Base-by-base conservation (phyloP, 805 yeast genomes). In the Saturnispora gosingensis region DNA sequence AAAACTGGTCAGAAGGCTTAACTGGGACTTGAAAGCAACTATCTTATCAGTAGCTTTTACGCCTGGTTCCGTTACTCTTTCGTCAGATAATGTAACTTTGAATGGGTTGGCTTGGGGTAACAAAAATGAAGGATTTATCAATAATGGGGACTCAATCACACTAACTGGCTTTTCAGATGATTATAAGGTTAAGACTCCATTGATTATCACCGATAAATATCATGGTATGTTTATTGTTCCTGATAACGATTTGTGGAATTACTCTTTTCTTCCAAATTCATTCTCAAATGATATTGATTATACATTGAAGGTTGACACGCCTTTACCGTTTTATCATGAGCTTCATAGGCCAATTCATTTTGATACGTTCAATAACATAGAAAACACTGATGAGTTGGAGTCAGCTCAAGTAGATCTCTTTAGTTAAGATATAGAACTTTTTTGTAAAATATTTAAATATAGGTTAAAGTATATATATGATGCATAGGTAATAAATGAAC, bases 281-380 rank as follows among this genome's bases (percentile, higher is more conserved):
- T 93, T 93, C 85, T 81, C 77, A 59, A 70, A 80, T 5, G 75
- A 76, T n/a, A 65, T 78, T 45, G 72, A 70, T 6, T 88, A 76
- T 59, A 80, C 72, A 13, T 63, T 89, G 65, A 87, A 85, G 62
- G 61, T 85, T 44, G 97, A 87, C 61, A 70, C 81, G 16, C 99
- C 99, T 2, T 59, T 84, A 36, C 80, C 85, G 6, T 93, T 83
- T 62, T 93, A 88, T 67, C 84, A 88, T 62, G 95, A 86, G 59
- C 63, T 80, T 35, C 99, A 93, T 62, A 82, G 99, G 46, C 93
- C 97, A 2, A 74, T 81, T 30, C 99, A 93, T 67, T 93, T 93
- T 69, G 72, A 80, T 46, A 76, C 82, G 5, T 88, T 91, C 63
- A 79, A 75, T 51, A 85, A 81, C 53, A 64, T 86, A 45, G 88